Evolutionary conservation across 495 filamentous ascomycete species (phyloP).

Genomic region (Penicillium maclennaniae): DNA sequence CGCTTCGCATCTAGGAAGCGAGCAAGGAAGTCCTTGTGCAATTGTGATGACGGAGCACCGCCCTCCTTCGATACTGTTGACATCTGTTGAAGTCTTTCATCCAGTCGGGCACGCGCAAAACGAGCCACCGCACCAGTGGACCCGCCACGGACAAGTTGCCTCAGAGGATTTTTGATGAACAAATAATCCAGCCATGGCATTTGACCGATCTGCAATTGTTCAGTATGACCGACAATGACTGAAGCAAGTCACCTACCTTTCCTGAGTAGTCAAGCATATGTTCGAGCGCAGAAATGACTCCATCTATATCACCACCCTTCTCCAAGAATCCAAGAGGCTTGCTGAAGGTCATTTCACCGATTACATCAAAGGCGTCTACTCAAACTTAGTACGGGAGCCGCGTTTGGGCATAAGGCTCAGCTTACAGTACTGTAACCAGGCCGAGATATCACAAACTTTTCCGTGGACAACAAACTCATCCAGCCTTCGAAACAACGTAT

Average conservation of each 20-base stretch:
- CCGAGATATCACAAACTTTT: slow-evolving; percentile 32
- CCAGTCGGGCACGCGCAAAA: slow-evolving; percentile 52
- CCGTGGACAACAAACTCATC: slow-evolving; percentile 27
- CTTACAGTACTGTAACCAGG: slow-evolving; percentile 41
- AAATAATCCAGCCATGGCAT: slow-evolving; percentile 49
- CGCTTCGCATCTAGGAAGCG: slow-evolving; percentile 33
- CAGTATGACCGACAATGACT: neutral
- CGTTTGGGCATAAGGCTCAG: neutral
- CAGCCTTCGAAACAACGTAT: slow-evolving; percentile 30
- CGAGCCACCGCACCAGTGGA: slow-evolving; percentile 26
- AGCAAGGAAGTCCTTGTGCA: slow-evolving; percentile 24
- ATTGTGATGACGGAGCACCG: neutral
- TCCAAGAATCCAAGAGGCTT: slow-evolving; percentile 40
- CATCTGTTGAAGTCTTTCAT: slow-evolving; percentile 15
- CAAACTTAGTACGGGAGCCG: neutral
- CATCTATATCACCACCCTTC: slow-evolving; percentile 32
- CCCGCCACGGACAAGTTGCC: slow-evolving; percentile 28
- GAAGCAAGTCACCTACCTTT: slow-evolving; percentile 2
- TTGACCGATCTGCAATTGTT: slow-evolving; percentile 37
- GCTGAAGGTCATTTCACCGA: slow-evolving; percentile 35
- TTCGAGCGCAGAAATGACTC: slow-evolving; percentile 25
- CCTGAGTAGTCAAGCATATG: slow-evolving; percentile 18
- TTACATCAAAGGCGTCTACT: slow-evolving; percentile 41
- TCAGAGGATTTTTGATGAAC: slow-evolving; percentile 50
- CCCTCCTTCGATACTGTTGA: neutral